Evolutionary conservation across 495 filamentous ascomycete genomes (phyloP), one percentile per base, ranked within the genome.

Genomic region (Xylaria flabelliformis): DNA sequence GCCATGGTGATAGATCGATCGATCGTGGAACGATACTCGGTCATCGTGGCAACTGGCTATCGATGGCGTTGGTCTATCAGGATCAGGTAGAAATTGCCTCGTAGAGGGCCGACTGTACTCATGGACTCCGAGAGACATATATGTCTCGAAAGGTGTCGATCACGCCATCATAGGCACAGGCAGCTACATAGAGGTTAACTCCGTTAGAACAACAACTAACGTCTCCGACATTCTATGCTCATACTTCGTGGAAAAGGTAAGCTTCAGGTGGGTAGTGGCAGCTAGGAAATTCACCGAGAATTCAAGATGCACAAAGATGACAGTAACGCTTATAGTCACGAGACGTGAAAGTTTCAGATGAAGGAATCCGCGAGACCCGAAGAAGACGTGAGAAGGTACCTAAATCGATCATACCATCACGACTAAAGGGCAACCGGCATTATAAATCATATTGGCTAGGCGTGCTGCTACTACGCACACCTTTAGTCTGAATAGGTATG

Each of bases 21-120:
- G 41, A 67, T 44, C 29, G 65, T 67, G 65, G 65, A 41, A 67
- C 65, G 65, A 67, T 56, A 21, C 29, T 42, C 50, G n/a, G 36
- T 64, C 61, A 64, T 29, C n/a, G 44, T 24, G 65, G 48, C 36
- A 42, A 55, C 36, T 34, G 50, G 21, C 50, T 13, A 26, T 44
- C 65, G 36, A 44, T 24, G 32, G 19, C 65, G n/a, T 44, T 9
- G 32, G 42, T 5, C 4, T 26, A 50, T 56, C 34, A 42, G 12
- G 32, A 26, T 39, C 29, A 36, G 24, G 21, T n/a, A 19, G 19
- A 26, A 26, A 26, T 39, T 51, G 32, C 64, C 64, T 67, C 46
- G 3, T 9, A 44, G 36, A 42, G 13, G 2, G 5, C 32, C 19
- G 46, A 17, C 15, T 24, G 44, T 55, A 29, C 64, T 53, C 26